Percentiles rank a stretch among this genome's conserved stretches.
These are phyloP conservation scores for Mycena leptocephala DNA, from an alignment of 768 basidiomycete species.

Conservation along the genomic window DNA sequence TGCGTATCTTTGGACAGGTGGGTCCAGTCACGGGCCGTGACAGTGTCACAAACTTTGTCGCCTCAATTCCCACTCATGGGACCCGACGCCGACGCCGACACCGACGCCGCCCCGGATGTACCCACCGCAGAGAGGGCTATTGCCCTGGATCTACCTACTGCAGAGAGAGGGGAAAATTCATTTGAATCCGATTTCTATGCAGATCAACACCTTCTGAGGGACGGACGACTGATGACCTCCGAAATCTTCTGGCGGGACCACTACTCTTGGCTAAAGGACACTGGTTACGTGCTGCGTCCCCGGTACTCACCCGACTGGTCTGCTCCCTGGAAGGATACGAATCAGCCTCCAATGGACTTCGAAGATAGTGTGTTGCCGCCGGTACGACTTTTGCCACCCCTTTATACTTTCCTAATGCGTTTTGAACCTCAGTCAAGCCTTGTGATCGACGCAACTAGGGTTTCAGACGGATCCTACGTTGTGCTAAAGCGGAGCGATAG, in stretches of 20 bases:
- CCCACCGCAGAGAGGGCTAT: too few species aligned
- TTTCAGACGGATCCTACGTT: slow-evolving; percentile 38
- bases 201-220: too few species aligned
- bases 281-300: background rate
- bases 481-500: slow-evolving; percentile 37
- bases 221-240: too few species aligned
- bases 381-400: slow-evolving; percentile 2
- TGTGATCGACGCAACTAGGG: slow-evolving; percentile 6
- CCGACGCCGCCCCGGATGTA: too few species aligned
- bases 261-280: slow-evolving; percentile 16
- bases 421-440: background rate
- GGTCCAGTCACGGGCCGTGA: too few species aligned
- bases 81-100: too few species aligned
- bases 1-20: too few species aligned
- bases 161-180: too few species aligned
- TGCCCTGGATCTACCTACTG: too few species aligned
- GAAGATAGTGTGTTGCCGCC: background rate
- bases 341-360: background rate
- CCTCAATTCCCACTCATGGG: too few species aligned
- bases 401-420: background rate
- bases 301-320: background rate
- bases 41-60: too few species aligned
- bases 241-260: slow-evolving; percentile 18
- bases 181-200: too few species aligned
- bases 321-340: slow-evolving; percentile 27